These are phyloP conservation scores for Glutinoglossum americanum DNA, from an alignment of 495 filamentous ascomycete species.

Conservation along the genomic window DNA sequence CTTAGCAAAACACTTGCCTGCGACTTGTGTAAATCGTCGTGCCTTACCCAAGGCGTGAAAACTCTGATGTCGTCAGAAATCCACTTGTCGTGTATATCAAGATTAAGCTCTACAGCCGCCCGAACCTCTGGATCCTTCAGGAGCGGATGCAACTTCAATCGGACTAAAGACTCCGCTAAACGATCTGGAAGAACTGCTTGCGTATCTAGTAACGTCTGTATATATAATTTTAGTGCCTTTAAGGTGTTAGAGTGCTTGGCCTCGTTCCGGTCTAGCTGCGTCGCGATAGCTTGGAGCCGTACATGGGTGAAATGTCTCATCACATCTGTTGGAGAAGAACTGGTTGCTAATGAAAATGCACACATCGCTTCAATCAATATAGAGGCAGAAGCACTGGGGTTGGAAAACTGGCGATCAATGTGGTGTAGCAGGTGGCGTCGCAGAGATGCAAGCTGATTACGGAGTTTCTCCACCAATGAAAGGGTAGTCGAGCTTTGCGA, in stretches of 20 bases:
- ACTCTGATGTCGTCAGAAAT: conserved; percentile 62
- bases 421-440: conserved; percentile 37
- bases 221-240: conserved; percentile 42
- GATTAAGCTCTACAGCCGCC: conserved; percentile 41
- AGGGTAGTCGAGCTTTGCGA: conserved; percentile 27
- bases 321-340: conserved; percentile 59
- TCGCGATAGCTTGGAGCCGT: conserved; percentile 40
- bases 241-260: conserved; percentile 10
- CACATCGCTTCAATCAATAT: conserved; percentile 48
- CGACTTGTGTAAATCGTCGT: conserved; percentile 49
- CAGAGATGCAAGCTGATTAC: conserved; percentile 36
- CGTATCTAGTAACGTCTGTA: conserved; percentile 54
- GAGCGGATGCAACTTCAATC: conserved; percentile 28
- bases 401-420: conserved; percentile 45
- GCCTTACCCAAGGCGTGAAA: conserved; percentile 76
- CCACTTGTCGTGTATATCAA: conserved; percentile 71
- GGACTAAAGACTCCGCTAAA: conserved; percentile 45
- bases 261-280: conserved; percentile 26
- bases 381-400: conserved; percentile 23
- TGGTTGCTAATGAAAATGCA: conserved; percentile 67
- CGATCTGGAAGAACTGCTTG: conserved; percentile 50
- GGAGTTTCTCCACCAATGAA: conserved; percentile 36
- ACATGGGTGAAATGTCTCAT: conserved; percentile 63
- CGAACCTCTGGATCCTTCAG: conserved; percentile 19
- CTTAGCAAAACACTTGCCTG: conserved; percentile 44